These are phyloP conservation scores for Gastrolobium villosum DNA, from an alignment of 306 rosid genomes.

Conservation along the genomic window DNA sequence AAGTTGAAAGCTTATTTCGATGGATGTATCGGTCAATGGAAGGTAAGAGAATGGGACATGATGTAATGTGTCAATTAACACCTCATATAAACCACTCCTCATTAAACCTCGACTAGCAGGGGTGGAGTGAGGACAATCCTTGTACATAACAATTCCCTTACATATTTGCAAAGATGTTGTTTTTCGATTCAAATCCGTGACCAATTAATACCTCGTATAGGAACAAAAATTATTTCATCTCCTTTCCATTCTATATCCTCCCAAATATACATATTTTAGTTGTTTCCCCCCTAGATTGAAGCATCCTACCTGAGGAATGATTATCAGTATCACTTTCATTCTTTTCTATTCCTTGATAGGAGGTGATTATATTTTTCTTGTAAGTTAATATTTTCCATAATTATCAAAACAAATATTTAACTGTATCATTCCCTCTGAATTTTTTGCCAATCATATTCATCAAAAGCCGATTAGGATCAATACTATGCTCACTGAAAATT, in stretches of 20 bases:
- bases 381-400: not conserved
- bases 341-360: not conserved
- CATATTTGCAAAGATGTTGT: too few species aligned
- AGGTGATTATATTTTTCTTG: not conserved
- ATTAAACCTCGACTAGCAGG: too few species aligned
- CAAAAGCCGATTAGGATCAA: not conserved
- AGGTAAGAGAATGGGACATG: constrained; percentile 12
- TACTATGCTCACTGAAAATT: not conserved
- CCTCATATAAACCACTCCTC: not conserved
- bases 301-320: not conserved
- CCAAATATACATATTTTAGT: not conserved
- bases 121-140: too few species aligned
- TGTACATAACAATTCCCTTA: too few species aligned
- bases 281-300: not conserved
- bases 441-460: not conserved
- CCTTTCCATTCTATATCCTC: not conserved
- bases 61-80: not conserved
- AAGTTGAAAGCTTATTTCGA: constrained; percentile 14
- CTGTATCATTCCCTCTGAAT: not conserved
- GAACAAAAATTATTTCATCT: not conserved
- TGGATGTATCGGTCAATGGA: constrained; percentile 9
- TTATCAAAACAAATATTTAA: not conserved
- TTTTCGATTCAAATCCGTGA: not conserved
- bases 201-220: not conserved
- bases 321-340: not conserved